A percentile compares a stretch with the other conserved stretches of the same genome.
Conservation (phyloP, 2,329 filamentous ascomycete species). For the Scytalidium sp. region DNA sequence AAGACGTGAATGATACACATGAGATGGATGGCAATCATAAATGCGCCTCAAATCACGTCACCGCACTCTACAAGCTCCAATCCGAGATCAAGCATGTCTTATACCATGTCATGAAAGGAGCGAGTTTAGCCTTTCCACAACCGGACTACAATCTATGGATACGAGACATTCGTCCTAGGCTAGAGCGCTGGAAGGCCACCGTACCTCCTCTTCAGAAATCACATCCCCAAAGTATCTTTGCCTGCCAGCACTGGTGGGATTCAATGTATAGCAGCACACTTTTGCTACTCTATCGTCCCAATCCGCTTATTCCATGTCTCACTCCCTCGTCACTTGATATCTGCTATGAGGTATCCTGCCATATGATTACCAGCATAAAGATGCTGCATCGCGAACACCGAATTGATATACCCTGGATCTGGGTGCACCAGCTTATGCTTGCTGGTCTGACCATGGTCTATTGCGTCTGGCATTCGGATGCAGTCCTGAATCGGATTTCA, state of each 20-base stretch:
- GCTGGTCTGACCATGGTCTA: conserved; percentile 30
- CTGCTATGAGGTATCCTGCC: conserved; percentile 24
- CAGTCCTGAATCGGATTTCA: conserved; percentile 26
- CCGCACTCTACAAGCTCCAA: conserved; percentile 26
- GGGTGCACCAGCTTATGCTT: conserved; percentile 30
- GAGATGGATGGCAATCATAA: conserved; percentile 18
- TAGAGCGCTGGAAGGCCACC: conserved; percentile 27
- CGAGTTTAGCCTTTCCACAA: conserved; percentile 25
- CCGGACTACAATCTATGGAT: conserved; percentile 26
- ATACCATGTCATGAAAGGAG: conserved; percentile 23
- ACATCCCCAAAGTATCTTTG: conserved; percentile 26
- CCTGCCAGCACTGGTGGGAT: conserved; percentile 28
- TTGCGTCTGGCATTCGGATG: conserved; percentile 29
- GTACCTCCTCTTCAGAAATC: conserved; percentile 24
- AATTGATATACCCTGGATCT: conserved; percentile 30
- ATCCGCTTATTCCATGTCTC: conserved; percentile 16
- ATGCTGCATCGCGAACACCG: conserved; percentile 28
- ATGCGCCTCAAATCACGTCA: conserved; percentile 28
- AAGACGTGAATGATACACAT: background rate
- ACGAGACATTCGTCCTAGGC: conserved; percentile 26
- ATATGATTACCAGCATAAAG: conserved; percentile 26
- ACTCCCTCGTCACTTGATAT: conserved; percentile 21
- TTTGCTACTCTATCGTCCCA: conserved; percentile 30
- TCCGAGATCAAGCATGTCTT: conserved; percentile 33
- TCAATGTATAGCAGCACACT: conserved; percentile 27